These are phyloP conservation scores for Agrocybe praecox DNA, from an alignment of 768 basidiomycete genomes.

Conservation along the genomic window DNA sequence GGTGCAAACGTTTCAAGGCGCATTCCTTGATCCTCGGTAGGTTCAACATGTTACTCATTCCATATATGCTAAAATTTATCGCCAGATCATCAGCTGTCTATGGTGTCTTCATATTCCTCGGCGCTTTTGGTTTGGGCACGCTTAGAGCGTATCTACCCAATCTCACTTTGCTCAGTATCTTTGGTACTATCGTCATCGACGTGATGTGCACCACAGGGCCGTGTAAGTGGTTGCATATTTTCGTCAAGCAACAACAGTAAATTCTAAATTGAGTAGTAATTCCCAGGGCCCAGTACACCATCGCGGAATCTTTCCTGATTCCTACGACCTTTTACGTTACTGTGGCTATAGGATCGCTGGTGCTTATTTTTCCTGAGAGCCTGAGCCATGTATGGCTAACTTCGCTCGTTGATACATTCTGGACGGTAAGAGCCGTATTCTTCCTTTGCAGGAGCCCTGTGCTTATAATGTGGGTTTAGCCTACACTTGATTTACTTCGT, in stretches of 20 bases:
- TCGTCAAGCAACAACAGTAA: not conserved
- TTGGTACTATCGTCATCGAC: conserved; percentile 46
- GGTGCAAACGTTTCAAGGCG: conserved; percentile 36
- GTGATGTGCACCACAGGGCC: conserved; percentile 41
- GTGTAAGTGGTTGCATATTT: conserved; percentile 20
- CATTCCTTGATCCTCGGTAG: conserved; percentile 44
- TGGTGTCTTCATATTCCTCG: conserved; percentile 45
- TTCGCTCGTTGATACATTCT: conserved; percentile 27
- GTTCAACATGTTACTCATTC: not conserved
- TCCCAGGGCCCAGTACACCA: conserved; percentile 39
- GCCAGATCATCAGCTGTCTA: conserved; percentile 43
- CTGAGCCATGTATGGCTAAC: conserved; percentile 45
- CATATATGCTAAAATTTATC: not conserved
- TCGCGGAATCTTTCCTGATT: conserved; percentile 41
- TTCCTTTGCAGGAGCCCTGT: not conserved
- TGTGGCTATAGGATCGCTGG: conserved; percentile 36
- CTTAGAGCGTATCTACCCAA: conserved; percentile 42
- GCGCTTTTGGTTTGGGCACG: conserved; percentile 39
- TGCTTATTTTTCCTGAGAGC: conserved; percentile 47
- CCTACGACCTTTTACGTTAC: conserved; percentile 42
- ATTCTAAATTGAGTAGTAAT: conserved; percentile 29
- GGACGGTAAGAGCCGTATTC: conserved; percentile 25
- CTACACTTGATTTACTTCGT: conserved; percentile 31
- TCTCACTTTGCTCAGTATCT: conserved; percentile 40
- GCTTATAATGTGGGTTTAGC: conserved; percentile 20